Evolutionary conservation across 108 stramenopile species (phyloP), one percentile per base, ranked within the genome.

Genomic region (Pseudonitzschia multiseries): DNA sequence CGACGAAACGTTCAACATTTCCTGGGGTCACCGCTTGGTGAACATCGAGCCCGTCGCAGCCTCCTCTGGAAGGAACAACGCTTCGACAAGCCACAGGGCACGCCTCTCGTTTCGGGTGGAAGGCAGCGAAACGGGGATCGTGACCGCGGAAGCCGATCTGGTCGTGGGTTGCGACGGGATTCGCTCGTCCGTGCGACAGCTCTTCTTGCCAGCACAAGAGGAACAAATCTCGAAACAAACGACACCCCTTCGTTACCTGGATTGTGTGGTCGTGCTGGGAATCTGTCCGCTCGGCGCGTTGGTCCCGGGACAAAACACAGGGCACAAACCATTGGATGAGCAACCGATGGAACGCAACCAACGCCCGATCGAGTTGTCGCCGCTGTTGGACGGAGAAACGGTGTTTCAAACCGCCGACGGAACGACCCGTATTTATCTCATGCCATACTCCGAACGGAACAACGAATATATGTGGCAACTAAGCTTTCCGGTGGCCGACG

Each of bases 141-240:
- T 86, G 24, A 57, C 50, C 52, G 42, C 62, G 6, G 51, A 36
- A 42, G 84, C 88, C 22, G 87, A 89, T 57, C 61, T 96, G 62
- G 73, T 97, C 15, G 95, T 97, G 33, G 97, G 96, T 17, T 90
- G 89, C 31, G 97, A 97, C 83, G 97, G 97, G 32, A 93, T 97
- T 61, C 85, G 93, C 63, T 87, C 85, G 65, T 72, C 70, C 21
- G 89, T 93, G 13, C 78, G 93, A 57, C 9, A 69, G 21, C 32
- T 14, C 14, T 67, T 66, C 21, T 74, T 86, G 48, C 89, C 81
- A 24, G 81, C 81, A 20, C 72, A 68, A 4, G 48, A 22, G 20
- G 43, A 13, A n/a, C 32, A 14, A 59, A 59, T 13, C n/a, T 4
- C 26, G 57, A 13, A 27, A 24, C 57, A 59, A 59, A 59, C 9